These are phyloP conservation scores for Hansenula anomala DNA, from an alignment of 1,139 yeast species.

Conservation along the genomic window DNA sequence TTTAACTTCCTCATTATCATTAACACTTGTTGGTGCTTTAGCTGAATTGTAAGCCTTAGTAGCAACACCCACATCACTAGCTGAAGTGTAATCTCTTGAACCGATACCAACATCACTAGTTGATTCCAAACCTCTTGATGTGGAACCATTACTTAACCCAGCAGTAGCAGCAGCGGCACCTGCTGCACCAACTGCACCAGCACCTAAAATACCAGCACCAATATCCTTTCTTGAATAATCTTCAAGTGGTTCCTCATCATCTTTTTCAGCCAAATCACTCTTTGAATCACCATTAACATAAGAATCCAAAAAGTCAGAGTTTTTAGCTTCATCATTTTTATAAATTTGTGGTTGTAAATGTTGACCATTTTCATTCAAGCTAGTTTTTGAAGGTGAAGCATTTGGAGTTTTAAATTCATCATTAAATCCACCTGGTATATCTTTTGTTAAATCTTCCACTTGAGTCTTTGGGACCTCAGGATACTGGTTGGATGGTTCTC, in stretches of 20 bases:
- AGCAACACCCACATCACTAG: too few species aligned
- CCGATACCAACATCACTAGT: neutral
- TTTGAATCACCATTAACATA: conserved; percentile 15
- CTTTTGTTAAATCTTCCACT: neutral
- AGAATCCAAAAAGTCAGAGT: conserved; percentile 21
- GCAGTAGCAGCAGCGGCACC: conserved; percentile 9
- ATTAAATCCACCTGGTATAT: neutral
- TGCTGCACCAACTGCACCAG: conserved; percentile 14
- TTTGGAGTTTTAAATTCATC: conserved; percentile 11
- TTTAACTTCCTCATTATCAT: conserved; percentile 19
- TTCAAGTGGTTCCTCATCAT: neutral
- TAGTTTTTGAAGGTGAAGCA: conserved; percentile 6
- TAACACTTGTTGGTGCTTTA: too few species aligned
- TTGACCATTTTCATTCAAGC: neutral
- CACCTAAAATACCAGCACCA: conserved; percentile 8
- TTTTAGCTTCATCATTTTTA: conserved; percentile 11
- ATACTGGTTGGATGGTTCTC: neutral
- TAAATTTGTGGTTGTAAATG: conserved; percentile 6
- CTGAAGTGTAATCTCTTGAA: neutral
- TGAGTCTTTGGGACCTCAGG: neutral
- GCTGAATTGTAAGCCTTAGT: too few species aligned
- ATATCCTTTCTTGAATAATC: conserved; percentile 6
- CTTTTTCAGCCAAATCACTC: conserved; percentile 5
- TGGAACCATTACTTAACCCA: neutral
- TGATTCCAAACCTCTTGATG: neutral